phyloP scores from a whole-genome alignment of 1,284 basidiomycete genomes.

The Porodaedalea pini region DNA sequence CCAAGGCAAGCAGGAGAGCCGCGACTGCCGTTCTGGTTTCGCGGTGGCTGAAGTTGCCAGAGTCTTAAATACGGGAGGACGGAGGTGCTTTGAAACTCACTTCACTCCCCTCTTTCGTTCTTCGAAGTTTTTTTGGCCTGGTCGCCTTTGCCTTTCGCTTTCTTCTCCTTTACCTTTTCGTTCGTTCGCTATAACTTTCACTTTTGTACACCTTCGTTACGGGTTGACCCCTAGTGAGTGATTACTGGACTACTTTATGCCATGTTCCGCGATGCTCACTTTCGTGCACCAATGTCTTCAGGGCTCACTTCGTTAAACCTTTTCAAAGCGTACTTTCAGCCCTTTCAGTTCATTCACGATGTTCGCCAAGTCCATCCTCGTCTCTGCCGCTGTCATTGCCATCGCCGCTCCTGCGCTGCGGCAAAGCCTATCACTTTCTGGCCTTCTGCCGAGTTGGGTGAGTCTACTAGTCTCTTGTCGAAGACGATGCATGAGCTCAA shows the following conservation, averaged over 20 bases:
- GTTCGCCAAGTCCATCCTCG: conserved; percentile 23
- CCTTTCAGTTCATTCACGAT: conserved; percentile 14
- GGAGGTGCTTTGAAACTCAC: background rate
- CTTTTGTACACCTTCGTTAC: conserved; percentile 8
- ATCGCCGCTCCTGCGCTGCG: conserved; percentile 15
- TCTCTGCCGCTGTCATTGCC: conserved; percentile 18
- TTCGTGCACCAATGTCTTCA: background rate
- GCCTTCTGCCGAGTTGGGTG: conserved; percentile 7
- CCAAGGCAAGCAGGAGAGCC: background rate
- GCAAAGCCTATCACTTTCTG: conserved; percentile 21
- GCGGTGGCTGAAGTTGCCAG: conserved; percentile 4
- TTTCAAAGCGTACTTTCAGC: conserved; percentile 7
- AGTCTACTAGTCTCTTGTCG: background rate
- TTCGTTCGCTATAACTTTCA: conserved; percentile 1
- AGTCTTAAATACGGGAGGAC: conserved; percentile 8
- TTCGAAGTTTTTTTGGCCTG: conserved; percentile 20
- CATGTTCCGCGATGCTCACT: background rate
- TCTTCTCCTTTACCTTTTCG: background rate
- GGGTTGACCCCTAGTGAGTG: conserved; percentile 21
- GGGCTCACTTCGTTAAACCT: background rate
- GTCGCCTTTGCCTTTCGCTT: conserved; percentile 19
- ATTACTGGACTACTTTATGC: background rate
- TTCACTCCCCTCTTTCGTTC: conserved; percentile 16
- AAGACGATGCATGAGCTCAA: background rate
- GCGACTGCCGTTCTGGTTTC: background rate